These are phyloP conservation scores for Panaeolus cyanescens DNA, from an alignment of 768 basidiomycete species.

Conservation along the genomic window DNA sequence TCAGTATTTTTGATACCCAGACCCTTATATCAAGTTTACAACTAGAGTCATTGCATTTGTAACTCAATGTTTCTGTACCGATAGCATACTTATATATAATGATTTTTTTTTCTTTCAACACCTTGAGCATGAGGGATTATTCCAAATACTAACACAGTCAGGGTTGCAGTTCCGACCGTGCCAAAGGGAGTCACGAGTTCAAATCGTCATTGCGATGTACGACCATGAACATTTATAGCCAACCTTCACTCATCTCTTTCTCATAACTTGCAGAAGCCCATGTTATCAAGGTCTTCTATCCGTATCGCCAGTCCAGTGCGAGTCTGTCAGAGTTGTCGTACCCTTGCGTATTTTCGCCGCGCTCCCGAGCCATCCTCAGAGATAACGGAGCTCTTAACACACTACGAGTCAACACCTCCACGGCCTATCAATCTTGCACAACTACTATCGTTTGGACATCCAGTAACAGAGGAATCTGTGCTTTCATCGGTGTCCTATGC, in stretches of 20 bases:
- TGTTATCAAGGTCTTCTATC: neutral
- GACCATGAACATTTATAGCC: neutral
- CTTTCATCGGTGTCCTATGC: constrained; percentile 75
- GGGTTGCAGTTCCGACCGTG: neutral
- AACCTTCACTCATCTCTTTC: neutral
- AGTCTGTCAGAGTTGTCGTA: neutral
- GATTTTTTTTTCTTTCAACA: too few relatives aligned
- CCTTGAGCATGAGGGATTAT: too few relatives aligned
- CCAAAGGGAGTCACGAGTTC: constrained; percentile 1
- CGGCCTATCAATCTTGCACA: constrained; percentile 72
- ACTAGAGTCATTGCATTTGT: constrained; percentile 50
- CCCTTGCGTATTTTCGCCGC: constrained; percentile 28
- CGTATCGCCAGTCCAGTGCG: neutral
- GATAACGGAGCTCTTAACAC: constrained; percentile 59
- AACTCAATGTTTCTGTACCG: constrained; percentile 2
- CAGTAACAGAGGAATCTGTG: constrained; percentile 69
- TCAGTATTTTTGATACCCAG: constrained; percentile 33
- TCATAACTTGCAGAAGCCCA: neutral
- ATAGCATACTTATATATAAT: constrained; percentile 3
- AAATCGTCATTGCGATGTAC: neutral
- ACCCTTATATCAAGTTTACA: constrained; percentile 92
- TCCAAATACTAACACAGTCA: neutral
- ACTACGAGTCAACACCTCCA: constrained; percentile 64
- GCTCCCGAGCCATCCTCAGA: constrained; percentile 52
- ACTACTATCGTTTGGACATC: constrained; percentile 74